A percentile compares a stretch with the other conserved stretches of the same genome.
Evolutionary conservation across 768 basidiomycete genomes (phyloP).

Genomic region (Tulasnella sp.): DNA sequence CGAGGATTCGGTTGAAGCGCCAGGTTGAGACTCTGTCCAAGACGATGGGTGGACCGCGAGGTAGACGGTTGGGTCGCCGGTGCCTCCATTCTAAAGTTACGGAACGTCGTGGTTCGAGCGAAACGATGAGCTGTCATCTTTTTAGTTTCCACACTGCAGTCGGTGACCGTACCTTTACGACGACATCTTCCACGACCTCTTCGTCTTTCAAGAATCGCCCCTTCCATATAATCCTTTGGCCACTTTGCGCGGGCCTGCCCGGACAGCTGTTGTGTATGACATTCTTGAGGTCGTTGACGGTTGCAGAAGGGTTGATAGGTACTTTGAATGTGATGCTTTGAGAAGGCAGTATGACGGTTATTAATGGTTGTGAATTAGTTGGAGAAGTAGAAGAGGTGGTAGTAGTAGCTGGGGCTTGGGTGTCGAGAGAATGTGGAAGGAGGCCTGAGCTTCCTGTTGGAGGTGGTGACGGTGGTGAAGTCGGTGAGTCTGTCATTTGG

Average conservation of each 20-base stretch:
- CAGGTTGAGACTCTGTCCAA: conserved; percentile 18
- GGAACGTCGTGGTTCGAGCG: not conserved
- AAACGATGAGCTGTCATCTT: not conserved
- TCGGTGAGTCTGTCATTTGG: not conserved
- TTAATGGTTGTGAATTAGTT: not conserved
- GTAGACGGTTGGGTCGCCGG: conserved; percentile 16
- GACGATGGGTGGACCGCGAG: conserved; percentile 19
- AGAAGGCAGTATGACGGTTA: conserved; percentile 13
- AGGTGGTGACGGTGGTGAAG: not conserved
- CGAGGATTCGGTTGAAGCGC: not conserved
- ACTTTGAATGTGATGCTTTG: conserved; percentile 15
- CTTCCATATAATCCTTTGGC: conserved; percentile 24
- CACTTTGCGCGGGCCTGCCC: conserved; percentile 15
- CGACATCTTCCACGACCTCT: conserved; percentile 20
- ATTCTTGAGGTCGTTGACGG: conserved; percentile 23
- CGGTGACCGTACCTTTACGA: not conserved
- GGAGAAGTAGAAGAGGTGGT: not conserved
- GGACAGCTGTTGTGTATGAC: conserved; percentile 10
- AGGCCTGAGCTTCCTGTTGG: conserved; percentile 6
- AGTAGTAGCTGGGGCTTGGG: not conserved
- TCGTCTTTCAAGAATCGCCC: conserved; percentile 20
- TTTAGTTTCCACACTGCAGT: not conserved
- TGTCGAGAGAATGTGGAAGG: conserved; percentile 6
- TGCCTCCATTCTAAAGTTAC: conserved; percentile 1
- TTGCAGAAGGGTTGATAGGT: conserved; percentile 11